phyloP scores from a whole-genome alignment of 305 asterid genomes.

The Striga hermonthica region DNA sequence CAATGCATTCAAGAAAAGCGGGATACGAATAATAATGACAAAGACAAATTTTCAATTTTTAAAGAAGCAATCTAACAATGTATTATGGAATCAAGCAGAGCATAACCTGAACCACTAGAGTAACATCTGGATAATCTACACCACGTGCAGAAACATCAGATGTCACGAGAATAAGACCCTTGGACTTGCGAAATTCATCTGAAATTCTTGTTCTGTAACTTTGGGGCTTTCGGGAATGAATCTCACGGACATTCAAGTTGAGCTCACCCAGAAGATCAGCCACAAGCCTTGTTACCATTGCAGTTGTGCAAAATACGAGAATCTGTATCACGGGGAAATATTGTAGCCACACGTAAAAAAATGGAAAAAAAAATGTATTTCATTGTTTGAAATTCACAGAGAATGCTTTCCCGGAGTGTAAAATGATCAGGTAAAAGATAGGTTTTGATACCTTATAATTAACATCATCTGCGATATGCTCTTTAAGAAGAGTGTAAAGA shows the following conservation, averaged over 20 bases:
- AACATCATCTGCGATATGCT: conserved; percentile 82
- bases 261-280: conserved; percentile 84
- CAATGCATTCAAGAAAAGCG: too few relatives aligned
- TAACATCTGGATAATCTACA: conserved; percentile 95
- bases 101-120: conserved; percentile 81
- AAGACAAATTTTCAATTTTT: background rate
- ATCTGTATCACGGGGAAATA: conserved; percentile 42
- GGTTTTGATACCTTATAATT: conserved; percentile 66
- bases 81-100: conserved; percentile 4
- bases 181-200: conserved; percentile 91
- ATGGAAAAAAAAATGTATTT: background rate
- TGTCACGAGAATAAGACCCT: conserved; percentile 90
- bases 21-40: too few relatives aligned
- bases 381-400: background rate
- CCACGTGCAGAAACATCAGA: conserved; percentile 99
- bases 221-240: conserved; percentile 93
- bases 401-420: conserved; percentile 12
- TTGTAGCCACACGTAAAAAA: background rate
- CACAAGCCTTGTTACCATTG: conserved; percentile 93
- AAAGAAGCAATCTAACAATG: background rate
- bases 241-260: conserved; percentile 82
- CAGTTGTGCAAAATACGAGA: conserved; percentile 96
- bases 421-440: background rate
- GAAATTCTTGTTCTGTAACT: conserved; percentile 85
- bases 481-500: conserved; percentile 69